Evolutionary conservation across 2,329 filamentous ascomycete species (phyloP).

Genomic region (Exophiala sp.): DNA sequence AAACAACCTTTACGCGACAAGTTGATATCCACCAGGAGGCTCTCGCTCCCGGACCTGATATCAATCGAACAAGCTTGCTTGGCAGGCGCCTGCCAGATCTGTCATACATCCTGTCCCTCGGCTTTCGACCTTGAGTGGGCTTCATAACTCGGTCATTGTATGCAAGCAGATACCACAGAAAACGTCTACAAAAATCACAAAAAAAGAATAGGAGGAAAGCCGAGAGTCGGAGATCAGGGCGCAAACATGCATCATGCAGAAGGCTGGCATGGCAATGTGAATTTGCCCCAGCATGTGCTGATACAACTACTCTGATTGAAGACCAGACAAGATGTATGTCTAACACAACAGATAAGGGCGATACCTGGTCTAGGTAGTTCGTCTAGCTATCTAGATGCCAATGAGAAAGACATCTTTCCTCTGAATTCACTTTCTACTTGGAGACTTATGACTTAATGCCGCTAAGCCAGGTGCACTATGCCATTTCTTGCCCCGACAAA

Average conservation of each 20-base stretch:
- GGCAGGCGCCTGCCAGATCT: not conserved
- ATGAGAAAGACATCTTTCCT: not conserved
- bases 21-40: conserved; percentile 1
- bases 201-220: conserved; percentile 28
- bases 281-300: not conserved
- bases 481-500: no score
- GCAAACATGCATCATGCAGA: not conserved
- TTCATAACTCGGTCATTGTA: not conserved
- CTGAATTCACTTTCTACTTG: not conserved
- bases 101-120: not conserved
- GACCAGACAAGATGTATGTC: not conserved
- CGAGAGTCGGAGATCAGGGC: conserved; percentile 6
- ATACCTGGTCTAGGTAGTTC: not conserved
- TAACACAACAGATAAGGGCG: not conserved
- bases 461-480: not conserved
- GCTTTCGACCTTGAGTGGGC: not conserved
- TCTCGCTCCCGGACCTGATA: not conserved
- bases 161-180: conserved; percentile 4
- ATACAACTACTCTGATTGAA: not conserved
- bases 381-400: not conserved
- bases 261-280: not conserved
- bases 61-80: not conserved
- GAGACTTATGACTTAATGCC: not conserved
- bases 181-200: conserved; percentile 14
- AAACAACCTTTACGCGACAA: not conserved